Conservation (phyloP, 148 eudicot species). For the Cornus florida region DNA sequence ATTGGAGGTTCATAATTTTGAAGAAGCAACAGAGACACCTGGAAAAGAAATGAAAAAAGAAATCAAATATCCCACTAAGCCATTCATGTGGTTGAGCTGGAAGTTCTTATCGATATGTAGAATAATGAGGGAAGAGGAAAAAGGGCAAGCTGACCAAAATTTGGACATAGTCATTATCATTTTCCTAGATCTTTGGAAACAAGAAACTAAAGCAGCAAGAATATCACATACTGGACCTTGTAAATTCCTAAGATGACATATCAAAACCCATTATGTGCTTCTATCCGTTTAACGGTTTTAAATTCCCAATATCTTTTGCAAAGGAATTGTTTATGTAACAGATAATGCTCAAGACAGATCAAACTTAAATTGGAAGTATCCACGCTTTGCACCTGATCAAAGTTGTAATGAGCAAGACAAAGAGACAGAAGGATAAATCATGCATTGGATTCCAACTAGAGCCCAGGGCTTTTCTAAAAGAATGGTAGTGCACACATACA, state of each 20-base stretch:
- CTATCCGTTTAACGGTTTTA: neutral
- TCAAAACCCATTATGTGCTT: neutral
- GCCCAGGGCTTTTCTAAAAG: too few species aligned
- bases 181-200: neutral
- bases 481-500: too few species aligned
- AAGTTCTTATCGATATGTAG: neutral
- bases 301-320: neutral
- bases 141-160: neutral
- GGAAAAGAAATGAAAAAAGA: neutral
- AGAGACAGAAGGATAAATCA: neutral
- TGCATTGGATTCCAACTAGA: too few species aligned
- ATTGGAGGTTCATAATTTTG: constrained; percentile 61
- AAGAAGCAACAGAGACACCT: constrained; percentile 72
- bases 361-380: neutral
- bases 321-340: neutral
- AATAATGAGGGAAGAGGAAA: neutral
- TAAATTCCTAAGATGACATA: neutral
- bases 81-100: neutral
- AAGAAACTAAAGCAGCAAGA: neutral
- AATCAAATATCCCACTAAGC: neutral
- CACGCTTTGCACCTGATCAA: neutral
- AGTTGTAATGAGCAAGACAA: neutral
- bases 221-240: neutral
- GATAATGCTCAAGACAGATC: neutral
- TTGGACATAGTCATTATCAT: neutral